A percentile compares a stretch with the other conserved stretches of the same genome.
phyloP scores from a whole-genome alignment of 2,329 filamentous ascomycete genomes.

The Orbilia quercus region DNA sequence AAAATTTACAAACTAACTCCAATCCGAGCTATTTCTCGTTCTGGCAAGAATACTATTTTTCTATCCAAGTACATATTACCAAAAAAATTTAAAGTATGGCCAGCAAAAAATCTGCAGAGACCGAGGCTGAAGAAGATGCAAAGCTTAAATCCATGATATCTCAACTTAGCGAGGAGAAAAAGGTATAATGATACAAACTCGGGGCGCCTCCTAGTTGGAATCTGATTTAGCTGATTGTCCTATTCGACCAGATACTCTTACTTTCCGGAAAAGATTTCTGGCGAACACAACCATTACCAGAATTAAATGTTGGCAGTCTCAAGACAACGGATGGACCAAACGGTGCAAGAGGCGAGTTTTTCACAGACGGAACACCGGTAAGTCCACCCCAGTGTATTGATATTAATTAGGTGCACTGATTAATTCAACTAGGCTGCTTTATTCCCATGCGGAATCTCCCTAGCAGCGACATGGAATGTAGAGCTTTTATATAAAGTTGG shows the following conservation, averaged over 20 bases:
- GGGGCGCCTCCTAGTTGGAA: too few relatives aligned
- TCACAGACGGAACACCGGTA: slow-evolving; percentile 77
- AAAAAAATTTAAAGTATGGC: slow-evolving; percentile 7
- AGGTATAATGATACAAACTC: too few relatives aligned
- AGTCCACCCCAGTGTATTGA: slow-evolving; percentile 67
- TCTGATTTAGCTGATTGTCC: too few relatives aligned
- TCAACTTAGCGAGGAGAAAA: slow-evolving; percentile 30
- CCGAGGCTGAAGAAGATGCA: slow-evolving; percentile 10
- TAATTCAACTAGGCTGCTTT: slow-evolving; percentile 69
- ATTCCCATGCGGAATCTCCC: slow-evolving; percentile 71
- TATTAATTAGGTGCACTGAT: too few relatives aligned
- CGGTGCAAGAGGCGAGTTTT: slow-evolving; percentile 60
- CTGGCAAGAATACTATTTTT: too few relatives aligned
- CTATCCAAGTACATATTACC: too few relatives aligned
- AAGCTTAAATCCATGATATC: slow-evolving; percentile 31
- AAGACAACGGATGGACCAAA: slow-evolving; percentile 59
- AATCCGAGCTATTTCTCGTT: too few relatives aligned
- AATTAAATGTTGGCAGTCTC: slow-evolving; percentile 59
- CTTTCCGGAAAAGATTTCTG: slow-evolving; percentile 68
- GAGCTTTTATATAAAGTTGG: slow-evolving; percentile 67
- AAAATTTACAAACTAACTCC: too few relatives aligned
- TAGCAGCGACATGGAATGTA: slow-evolving; percentile 71
- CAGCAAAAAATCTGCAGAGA: not conserved
- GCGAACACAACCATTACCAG: slow-evolving; percentile 74
- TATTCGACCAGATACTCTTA: slow-evolving; percentile 39